Evolutionary conservation across 1,284 basidiomycete genomes (phyloP).

Genomic region (Dichomitus squalens): DNA sequence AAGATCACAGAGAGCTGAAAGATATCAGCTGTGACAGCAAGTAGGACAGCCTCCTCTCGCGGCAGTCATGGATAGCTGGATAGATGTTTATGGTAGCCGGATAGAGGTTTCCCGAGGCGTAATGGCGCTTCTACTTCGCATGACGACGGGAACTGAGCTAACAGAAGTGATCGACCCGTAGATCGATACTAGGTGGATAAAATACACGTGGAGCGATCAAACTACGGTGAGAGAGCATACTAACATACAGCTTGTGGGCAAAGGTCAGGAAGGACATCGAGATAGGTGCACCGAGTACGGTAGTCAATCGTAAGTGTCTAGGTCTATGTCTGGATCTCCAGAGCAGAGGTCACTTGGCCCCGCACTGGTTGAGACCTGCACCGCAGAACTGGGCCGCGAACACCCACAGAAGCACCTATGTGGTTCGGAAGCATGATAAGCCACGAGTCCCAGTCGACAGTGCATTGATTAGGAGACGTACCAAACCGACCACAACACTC

Average conservation of each 20-base stretch:
- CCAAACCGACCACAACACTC: slow-evolving; percentile 73
- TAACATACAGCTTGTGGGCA: slow-evolving; percentile 14
- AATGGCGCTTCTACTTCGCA: neutral
- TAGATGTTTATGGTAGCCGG: neutral
- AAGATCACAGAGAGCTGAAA: no score
- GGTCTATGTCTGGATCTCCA: slow-evolving; percentile 3
- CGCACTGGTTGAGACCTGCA: slow-evolving; percentile 68
- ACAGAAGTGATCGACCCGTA: slow-evolving; percentile 3
- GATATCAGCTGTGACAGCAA: neutral
- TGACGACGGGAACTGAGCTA: neutral
- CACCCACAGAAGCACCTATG: slow-evolving; percentile 75
- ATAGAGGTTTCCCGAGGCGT: neutral
- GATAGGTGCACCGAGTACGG: neutral
- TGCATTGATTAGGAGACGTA: slow-evolving; percentile 41
- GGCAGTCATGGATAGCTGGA: neutral
- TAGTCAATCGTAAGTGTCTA: neutral
- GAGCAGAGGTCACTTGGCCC: slow-evolving; percentile 30
- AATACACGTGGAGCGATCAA: slow-evolving; percentile 14
- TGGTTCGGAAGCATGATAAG: slow-evolving; percentile 16
- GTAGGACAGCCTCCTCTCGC: no score
- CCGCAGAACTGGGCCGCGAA: slow-evolving; percentile 89
- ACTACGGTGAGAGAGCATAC: neutral
- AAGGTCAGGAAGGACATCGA: neutral
- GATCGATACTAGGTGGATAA: slow-evolving; percentile 13
- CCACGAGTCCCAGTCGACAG: slow-evolving; percentile 6